Evolutionary conservation across 345 rosid species (phyloP).

Genomic region (Syzygium grande): DNA sequence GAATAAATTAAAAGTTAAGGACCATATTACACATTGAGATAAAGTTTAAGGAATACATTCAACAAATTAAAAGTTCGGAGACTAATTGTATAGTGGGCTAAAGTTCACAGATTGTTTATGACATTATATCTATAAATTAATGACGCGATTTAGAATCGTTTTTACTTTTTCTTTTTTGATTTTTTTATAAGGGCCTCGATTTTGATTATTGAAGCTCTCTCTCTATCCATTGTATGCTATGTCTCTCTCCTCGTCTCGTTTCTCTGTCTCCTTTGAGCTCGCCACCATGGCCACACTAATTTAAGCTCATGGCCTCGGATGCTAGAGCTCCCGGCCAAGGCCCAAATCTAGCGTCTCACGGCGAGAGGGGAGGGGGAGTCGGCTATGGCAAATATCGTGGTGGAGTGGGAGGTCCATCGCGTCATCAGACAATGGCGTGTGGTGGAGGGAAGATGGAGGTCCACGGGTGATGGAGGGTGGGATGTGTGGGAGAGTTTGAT

Average conservation of each 20-base stretch:
- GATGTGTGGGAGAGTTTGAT: neutral
- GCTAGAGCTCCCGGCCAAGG: neutral
- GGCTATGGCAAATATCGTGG: neutral
- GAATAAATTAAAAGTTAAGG: too few species aligned
- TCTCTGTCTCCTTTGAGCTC: neutral
- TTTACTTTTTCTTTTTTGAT: neutral
- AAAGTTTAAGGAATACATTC: too few species aligned
- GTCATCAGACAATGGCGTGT: neutral
- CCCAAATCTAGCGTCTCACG: neutral
- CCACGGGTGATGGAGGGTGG: neutral
- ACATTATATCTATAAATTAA: too few species aligned
- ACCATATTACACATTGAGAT: too few species aligned
- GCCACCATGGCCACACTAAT: neutral
- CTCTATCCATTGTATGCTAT: neutral
- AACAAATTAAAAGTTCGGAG: too few species aligned
- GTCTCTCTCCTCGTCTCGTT: neutral
- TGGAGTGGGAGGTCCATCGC: neutral
- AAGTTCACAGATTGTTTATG: too few species aligned
- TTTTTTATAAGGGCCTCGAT: neutral
- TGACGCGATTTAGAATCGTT: neutral
- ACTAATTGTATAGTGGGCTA: too few species aligned
- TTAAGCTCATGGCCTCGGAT: neutral
- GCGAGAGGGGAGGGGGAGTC: neutral
- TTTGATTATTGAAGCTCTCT: neutral
- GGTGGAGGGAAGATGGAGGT: neutral